Conservation (phyloP, 225 moss, liverwort and hornwort genomes). For the Asterella californica region DNA sequence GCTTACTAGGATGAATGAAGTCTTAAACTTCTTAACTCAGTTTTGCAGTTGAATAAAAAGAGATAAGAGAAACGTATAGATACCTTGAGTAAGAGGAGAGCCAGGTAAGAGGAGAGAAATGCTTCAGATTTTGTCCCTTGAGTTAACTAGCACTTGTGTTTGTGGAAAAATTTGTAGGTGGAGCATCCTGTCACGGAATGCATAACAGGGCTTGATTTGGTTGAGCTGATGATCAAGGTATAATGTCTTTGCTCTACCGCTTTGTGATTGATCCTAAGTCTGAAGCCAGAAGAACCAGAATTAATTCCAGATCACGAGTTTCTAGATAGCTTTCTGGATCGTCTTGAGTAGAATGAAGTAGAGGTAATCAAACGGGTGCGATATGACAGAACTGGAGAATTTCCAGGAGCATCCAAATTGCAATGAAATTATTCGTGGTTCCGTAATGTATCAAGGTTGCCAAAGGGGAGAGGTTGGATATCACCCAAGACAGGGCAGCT, state of each 20-base stretch:
- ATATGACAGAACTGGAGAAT: background rate
- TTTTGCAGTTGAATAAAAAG: background rate
- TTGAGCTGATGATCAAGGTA: slow-evolving; percentile 47
- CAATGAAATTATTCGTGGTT: background rate
- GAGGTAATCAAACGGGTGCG: too few relatives aligned
- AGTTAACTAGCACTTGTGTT: too few relatives aligned
- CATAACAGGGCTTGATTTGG: slow-evolving; percentile 42
- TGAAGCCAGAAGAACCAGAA: too few relatives aligned
- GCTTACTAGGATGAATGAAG: background rate
- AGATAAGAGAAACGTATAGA: background rate
- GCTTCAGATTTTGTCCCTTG: background rate
- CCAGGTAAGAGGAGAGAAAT: background rate
- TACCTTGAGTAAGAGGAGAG: background rate
- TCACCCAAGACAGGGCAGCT: slow-evolving; percentile 40
- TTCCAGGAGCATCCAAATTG: too few relatives aligned
- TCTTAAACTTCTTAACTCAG: background rate
- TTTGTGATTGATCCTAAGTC: too few relatives aligned
- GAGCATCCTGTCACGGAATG: slow-evolving; percentile 44
- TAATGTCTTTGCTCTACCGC: background rate
- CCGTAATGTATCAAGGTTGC: slow-evolving; percentile 25
- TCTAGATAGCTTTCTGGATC: background rate
- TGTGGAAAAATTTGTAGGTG: slow-evolving; percentile 22
- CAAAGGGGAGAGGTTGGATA: slow-evolving; percentile 29
- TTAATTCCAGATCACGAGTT: background rate
- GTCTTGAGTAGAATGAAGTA: background rate